These are phyloP conservation scores for Spathaspora arborariae DNA, from an alignment of 805 yeast species.

Conservation along the genomic window DNA sequence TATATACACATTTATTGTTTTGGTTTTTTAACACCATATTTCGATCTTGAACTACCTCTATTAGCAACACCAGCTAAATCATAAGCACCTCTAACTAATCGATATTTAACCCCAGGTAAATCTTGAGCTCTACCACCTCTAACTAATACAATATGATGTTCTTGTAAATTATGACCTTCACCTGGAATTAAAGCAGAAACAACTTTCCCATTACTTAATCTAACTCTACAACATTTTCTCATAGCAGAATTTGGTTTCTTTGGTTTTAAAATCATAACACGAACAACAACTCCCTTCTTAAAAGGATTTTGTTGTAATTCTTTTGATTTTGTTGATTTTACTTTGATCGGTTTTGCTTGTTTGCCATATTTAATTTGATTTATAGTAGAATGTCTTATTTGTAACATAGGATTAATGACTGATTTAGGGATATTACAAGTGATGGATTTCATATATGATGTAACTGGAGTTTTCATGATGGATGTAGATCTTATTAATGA, in stretches of 20 bases:
- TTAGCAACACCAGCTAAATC: slow-evolving; percentile 95
- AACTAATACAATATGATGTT: slow-evolving; percentile 91
- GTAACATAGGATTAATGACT: slow-evolving; percentile 17
- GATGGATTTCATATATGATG: slow-evolving; percentile 12
- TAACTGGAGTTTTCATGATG: slow-evolving; percentile 3
- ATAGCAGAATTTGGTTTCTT: slow-evolving; percentile 98
- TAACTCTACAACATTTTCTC: slow-evolving; percentile 93
- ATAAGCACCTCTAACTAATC: slow-evolving; percentile 86
- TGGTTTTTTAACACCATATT: slow-evolving; percentile 90
- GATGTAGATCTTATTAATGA: slow-evolving; percentile 1
- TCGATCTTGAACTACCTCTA: slow-evolving; percentile 83
- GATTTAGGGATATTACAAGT: slow-evolving; percentile 12
- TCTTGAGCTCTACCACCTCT: slow-evolving; percentile 99
- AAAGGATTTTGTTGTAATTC: slow-evolving; percentile 82
- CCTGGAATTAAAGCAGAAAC: slow-evolving; percentile 96
- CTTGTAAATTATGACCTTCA: slow-evolving; percentile 97
- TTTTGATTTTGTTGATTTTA: slow-evolving; percentile 61
- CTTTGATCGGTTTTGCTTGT: slow-evolving; percentile 46
- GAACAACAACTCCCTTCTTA: slow-evolving; percentile 86
- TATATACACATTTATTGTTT: slow-evolving; percentile 19
- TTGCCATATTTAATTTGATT: slow-evolving; percentile 74
- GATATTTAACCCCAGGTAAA: slow-evolving; percentile 97
- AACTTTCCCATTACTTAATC: slow-evolving; percentile 84
- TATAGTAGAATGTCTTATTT: slow-evolving; percentile 61
- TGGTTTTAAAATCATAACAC: slow-evolving; percentile 94